Evolutionary conservation across 306 rosid species (phyloP).

Genomic region (Ziziphus jujuba): DNA sequence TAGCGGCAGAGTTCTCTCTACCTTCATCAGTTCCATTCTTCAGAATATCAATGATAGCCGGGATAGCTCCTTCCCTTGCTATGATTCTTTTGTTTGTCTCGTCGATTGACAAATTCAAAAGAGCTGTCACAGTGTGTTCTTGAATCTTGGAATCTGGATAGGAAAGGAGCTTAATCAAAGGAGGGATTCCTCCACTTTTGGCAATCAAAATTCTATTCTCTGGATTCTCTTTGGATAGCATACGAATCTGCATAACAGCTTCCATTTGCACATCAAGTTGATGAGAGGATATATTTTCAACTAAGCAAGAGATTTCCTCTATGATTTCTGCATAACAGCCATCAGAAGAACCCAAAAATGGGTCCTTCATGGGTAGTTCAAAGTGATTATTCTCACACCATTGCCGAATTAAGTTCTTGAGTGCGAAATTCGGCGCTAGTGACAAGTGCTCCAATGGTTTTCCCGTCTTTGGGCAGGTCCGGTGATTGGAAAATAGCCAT

Average conservation of each 20-base stretch:
- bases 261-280: constrained; percentile 57
- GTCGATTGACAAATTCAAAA: constrained; percentile 72
- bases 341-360: constrained; percentile 26
- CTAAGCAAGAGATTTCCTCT: constrained; percentile 55
- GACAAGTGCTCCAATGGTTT: constrained; percentile 47
- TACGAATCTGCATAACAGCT: constrained; percentile 67
- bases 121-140: constrained; percentile 81
- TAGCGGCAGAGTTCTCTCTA: constrained; percentile 81
- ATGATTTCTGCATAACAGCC: constrained; percentile 31
- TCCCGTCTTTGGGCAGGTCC: constrained; percentile 59
- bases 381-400: constrained; percentile 73
- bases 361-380: constrained; percentile 48
- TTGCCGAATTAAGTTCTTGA: constrained; percentile 54
- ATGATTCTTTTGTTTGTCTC: constrained; percentile 71
- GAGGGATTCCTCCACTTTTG: constrained; percentile 67
- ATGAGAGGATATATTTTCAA: constrained; percentile 45
- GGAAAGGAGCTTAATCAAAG: constrained; percentile 62
- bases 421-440: constrained; percentile 54
- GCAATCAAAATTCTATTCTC: constrained; percentile 73
- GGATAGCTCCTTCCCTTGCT: constrained; percentile 72
- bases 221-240: constrained; percentile 77
- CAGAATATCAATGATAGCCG: constrained; percentile 71
- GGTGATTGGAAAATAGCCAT: constrained; percentile 68
- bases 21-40: constrained; percentile 63
- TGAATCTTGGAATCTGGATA: constrained; percentile 71